Evolutionary conservation across 2,329 filamentous ascomycete genomes (phyloP).

Genomic region (Fusarium fujikuroi): DNA sequence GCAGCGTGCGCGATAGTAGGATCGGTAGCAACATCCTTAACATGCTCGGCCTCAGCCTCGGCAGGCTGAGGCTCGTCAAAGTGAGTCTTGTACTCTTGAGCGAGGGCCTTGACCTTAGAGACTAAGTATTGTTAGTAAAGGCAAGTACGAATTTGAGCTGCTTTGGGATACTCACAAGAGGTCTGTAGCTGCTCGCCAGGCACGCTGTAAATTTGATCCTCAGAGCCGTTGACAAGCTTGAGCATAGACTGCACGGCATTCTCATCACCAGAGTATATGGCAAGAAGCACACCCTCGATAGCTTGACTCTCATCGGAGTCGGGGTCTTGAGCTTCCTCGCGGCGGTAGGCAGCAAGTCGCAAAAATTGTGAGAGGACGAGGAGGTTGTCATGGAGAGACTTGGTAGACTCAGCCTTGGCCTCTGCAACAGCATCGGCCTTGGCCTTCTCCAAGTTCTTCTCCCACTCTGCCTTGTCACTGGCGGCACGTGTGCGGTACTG

Average conservation of each 20-base stretch:
- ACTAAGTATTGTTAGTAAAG: slow-evolving; percentile 46
- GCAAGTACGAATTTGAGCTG: neutral
- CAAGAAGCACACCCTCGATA: slow-evolving; percentile 81
- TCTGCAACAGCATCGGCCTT: slow-evolving; percentile 65
- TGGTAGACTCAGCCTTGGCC: slow-evolving; percentile 60
- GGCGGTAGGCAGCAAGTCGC: slow-evolving; percentile 79
- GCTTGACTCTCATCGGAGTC: slow-evolving; percentile 79
- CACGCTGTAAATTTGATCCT: slow-evolving; percentile 74
- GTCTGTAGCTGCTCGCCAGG: slow-evolving; percentile 72
- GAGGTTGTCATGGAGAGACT: slow-evolving; percentile 71
- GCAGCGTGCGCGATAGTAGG: slow-evolving; percentile 74
- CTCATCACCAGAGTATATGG: slow-evolving; percentile 82
- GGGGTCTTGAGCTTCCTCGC: slow-evolving; percentile 74
- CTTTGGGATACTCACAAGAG: slow-evolving; percentile 72
- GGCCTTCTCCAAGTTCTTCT: slow-evolving; percentile 67
- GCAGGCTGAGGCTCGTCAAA: slow-evolving; percentile 48
- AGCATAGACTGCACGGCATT: slow-evolving; percentile 78
- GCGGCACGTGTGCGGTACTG: slow-evolving; percentile 73
- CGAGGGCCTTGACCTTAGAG: slow-evolving; percentile 56
- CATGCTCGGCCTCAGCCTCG: slow-evolving; percentile 49
- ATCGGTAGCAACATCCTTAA: slow-evolving; percentile 61
- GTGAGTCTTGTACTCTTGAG: slow-evolving; percentile 63
- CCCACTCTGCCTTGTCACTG: slow-evolving; percentile 68
- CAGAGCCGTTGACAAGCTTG: slow-evolving; percentile 78
- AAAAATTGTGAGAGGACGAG: slow-evolving; percentile 82